phyloP scores from a whole-genome alignment of 495 filamentous ascomycete genomes.

The Aspergillus funiculosus region DNA sequence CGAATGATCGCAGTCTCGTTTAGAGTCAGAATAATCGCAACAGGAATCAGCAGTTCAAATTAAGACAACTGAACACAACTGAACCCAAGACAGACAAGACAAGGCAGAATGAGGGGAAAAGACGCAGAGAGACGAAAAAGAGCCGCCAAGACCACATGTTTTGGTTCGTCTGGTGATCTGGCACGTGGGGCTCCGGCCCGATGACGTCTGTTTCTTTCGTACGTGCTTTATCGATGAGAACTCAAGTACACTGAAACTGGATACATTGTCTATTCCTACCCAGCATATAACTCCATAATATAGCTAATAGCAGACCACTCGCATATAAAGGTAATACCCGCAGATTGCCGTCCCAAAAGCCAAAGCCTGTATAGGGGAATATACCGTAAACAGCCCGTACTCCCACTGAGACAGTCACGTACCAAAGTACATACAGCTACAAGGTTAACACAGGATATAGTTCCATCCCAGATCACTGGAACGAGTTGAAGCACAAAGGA shows the following conservation, averaged over 20 bases:
- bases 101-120: not conserved
- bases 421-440: slow-evolving; percentile 8
- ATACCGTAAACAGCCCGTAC: slow-evolving; percentile 6
- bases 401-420: slow-evolving; percentile 4
- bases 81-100: no score
- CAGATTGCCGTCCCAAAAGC: slow-evolving; percentile 16
- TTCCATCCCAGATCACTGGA: not conserved
- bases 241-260: not conserved
- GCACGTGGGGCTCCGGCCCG: slow-evolving; percentile 24
- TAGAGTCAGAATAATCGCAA: no score
- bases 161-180: slow-evolving; percentile 17
- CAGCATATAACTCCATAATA: no score
- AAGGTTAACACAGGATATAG: slow-evolving; percentile 6
- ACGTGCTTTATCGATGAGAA: not conserved
- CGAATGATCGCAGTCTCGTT: slow-evolving; percentile 3
- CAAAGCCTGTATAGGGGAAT: slow-evolving; percentile 24
- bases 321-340: not conserved
- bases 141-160: slow-evolving; percentile 8
- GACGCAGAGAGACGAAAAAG: slow-evolving; percentile 3
- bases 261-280: not conserved
- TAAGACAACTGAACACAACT: no score
- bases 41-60: no score
- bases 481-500: not conserved
- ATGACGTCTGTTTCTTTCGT: slow-evolving; percentile 24
- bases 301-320: no score